Conservation (phyloP, 805 yeast genomes). For the Wickerhamiella vanderwaltii region DNA sequence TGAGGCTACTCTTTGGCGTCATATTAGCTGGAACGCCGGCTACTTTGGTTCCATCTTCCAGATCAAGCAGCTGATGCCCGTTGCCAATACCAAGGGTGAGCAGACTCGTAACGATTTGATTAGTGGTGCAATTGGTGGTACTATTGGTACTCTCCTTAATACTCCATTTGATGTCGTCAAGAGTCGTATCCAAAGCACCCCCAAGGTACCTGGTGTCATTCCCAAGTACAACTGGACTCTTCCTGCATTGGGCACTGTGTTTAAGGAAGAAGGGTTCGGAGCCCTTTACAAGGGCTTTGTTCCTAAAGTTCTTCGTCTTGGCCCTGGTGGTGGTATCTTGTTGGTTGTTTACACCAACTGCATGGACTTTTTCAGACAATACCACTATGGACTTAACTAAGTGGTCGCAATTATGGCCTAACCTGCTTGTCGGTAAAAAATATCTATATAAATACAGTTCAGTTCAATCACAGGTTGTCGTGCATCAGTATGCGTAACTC, state of each 20-base stretch:
- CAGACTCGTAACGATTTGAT: slow-evolving; percentile 77
- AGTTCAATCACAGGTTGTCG: neutral
- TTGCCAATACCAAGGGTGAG: slow-evolving; percentile 55
- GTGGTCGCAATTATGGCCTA: neutral
- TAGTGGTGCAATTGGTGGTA: slow-evolving; percentile 95
- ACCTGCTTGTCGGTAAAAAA: neutral
- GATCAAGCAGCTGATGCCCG: slow-evolving; percentile 66
- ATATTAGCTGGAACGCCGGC: slow-evolving; percentile 93
- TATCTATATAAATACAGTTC: no score
- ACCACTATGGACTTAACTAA: no score
- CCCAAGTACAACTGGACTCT: slow-evolving; percentile 88
- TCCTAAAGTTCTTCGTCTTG: slow-evolving; percentile 93
- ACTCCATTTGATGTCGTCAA: slow-evolving; percentile 96
- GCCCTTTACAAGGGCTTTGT: slow-evolving; percentile 93
- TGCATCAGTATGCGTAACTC: neutral
- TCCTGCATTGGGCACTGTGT: slow-evolving; percentile 63
- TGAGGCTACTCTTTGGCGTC: slow-evolving; percentile 97
- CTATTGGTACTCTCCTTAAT: slow-evolving; percentile 86
- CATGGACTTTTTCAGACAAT: slow-evolving; percentile 68
- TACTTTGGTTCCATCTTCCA: slow-evolving; percentile 93
- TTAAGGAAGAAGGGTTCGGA: slow-evolving; percentile 79
- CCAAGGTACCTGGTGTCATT: slow-evolving; percentile 53
- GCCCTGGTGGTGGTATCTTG: slow-evolving; percentile 98
- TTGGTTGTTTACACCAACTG: slow-evolving; percentile 91
- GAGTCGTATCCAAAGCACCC: slow-evolving; percentile 80